phyloP scores from a whole-genome alignment of 176 grass and related monocot genomes.

The Bonia amplexicaulis region DNA sequence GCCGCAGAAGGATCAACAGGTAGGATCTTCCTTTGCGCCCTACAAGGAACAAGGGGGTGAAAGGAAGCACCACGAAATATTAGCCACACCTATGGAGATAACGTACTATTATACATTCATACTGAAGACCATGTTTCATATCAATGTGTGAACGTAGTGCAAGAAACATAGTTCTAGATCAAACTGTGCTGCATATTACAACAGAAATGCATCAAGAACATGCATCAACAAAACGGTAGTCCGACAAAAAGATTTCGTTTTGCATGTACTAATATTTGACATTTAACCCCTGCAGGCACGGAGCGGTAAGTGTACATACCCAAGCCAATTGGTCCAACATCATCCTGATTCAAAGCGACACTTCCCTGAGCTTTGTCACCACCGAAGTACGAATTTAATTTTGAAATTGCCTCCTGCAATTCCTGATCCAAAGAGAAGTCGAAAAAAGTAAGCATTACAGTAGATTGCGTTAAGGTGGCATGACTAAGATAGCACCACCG shows the following conservation, averaged over 20 bases:
- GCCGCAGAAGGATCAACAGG: conserved; percentile 59
- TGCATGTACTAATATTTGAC: background rate
- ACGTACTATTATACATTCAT: background rate
- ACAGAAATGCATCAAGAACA: background rate
- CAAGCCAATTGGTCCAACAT: conserved; percentile 57
- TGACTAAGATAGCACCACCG: background rate
- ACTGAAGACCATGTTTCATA: background rate
- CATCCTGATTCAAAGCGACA: conserved; percentile 65
- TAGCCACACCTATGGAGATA: background rate
- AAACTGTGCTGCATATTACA: background rate
- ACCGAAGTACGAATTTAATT: conserved; percentile 70
- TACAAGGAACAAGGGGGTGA: conserved; percentile 15
- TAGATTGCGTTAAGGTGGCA: conserved; percentile 11
- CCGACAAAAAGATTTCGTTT: background rate
- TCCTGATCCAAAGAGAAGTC: conserved; percentile 40
- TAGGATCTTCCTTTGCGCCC: conserved; percentile 79
- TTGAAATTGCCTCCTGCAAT: conserved; percentile 53
- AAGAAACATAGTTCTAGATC: background rate
- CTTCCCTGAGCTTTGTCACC: conserved; percentile 30
- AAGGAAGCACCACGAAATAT: background rate
- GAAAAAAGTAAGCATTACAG: background rate
- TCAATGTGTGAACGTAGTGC: background rate
- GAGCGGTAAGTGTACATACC: conserved; percentile 35
- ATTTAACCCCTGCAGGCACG: background rate
- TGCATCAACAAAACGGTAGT: background rate